Conservation (phyloP, 2,329 filamentous ascomycete genomes). For the Pseudogymnoascus sp. region DNA sequence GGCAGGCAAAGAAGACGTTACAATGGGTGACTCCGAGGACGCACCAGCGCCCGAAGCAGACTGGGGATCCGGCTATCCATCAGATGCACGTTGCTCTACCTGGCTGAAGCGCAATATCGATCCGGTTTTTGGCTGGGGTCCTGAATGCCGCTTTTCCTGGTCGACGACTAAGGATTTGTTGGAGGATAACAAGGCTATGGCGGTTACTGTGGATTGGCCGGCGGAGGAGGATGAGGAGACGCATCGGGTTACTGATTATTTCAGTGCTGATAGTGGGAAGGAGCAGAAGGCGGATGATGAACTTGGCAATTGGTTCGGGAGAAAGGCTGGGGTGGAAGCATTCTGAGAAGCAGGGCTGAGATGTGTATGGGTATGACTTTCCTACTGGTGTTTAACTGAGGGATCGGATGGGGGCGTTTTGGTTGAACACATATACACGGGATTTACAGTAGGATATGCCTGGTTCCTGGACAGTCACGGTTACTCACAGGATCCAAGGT, state of each 20-base stretch:
- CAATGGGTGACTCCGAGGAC: conserved; percentile 12
- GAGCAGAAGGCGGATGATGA: conserved; percentile 43
- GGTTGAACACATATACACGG: neutral
- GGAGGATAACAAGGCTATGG: conserved; percentile 58
- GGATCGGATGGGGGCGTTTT: neutral
- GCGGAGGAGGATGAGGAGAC: conserved; percentile 63
- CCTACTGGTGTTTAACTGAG: neutral
- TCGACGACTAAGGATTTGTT: conserved; percentile 90
- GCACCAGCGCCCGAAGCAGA: conserved; percentile 36
- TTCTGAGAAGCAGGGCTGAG: conserved; percentile 20
- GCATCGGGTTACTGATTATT: conserved; percentile 70
- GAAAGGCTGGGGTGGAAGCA: conserved; percentile 23
- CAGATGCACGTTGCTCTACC: conserved; percentile 68
- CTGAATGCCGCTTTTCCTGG: conserved; percentile 93
- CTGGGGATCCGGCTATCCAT: conserved; percentile 94
- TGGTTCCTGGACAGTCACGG: neutral
- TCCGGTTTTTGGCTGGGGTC: conserved; percentile 90
- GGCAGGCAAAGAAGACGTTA: conserved; percentile 26
- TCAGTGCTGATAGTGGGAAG: conserved; percentile 33
- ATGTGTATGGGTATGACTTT: neutral
- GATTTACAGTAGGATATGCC: neutral
- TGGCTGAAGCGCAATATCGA: conserved; percentile 89
- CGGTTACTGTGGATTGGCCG: conserved; percentile 78
- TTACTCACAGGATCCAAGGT: neutral
- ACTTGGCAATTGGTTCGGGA: conserved; percentile 75